These are phyloP conservation scores for Trichoderma sp. DNA, from an alignment of 2,329 filamentous ascomycete species.

Conservation along the genomic window DNA sequence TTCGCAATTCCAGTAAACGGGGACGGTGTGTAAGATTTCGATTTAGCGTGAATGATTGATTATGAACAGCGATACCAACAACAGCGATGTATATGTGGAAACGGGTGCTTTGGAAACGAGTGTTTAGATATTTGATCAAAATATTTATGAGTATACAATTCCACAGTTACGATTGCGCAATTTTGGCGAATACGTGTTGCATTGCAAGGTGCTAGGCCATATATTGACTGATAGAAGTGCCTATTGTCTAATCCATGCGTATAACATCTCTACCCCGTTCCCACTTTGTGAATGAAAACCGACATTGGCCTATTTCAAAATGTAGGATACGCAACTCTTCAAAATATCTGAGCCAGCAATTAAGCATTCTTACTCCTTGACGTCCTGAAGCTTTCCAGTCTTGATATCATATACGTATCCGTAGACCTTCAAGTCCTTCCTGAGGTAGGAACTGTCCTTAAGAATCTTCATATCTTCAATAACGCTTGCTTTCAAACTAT, in stretches of 20 bases:
- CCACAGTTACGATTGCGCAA: background rate
- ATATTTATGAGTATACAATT: background rate
- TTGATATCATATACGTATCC: background rate
- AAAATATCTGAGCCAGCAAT: background rate
- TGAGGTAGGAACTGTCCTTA: background rate
- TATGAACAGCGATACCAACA: slow-evolving; percentile 15
- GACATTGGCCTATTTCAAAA: background rate
- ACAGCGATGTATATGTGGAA: background rate
- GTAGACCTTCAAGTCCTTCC: background rate
- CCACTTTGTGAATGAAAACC: background rate
- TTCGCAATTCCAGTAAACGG: slow-evolving; percentile 7
- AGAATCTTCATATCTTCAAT: background rate
- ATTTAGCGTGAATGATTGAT: background rate
- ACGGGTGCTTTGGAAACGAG: background rate
- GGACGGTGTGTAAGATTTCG: background rate
- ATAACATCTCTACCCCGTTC: background rate
- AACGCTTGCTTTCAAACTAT: background rate
- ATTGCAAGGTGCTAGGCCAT: background rate
- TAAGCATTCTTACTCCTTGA: background rate
- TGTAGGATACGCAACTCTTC: background rate
- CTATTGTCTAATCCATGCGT: background rate
- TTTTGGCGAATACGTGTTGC: background rate
- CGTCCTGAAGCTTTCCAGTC: background rate
- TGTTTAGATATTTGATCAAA: background rate
- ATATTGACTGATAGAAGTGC: background rate